These are phyloP conservation scores for Cryphonectria parasitica DNA, from an alignment of 2,329 filamentous ascomycete genomes.

Conservation along the genomic window DNA sequence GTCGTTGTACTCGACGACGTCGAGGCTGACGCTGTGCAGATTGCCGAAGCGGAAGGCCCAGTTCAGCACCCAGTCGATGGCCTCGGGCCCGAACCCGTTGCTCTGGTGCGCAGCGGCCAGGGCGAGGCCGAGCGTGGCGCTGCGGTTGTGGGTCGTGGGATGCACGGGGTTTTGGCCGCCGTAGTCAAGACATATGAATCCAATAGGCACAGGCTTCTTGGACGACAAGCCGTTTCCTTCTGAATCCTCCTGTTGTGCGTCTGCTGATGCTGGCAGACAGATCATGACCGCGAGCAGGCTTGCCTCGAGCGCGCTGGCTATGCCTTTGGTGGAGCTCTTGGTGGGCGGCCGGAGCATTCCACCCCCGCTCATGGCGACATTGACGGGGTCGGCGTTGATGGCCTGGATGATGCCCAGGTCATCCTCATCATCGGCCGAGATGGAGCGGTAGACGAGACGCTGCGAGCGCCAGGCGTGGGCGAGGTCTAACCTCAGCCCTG, in stretches of 20 bases:
- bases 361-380: conserved; percentile 36
- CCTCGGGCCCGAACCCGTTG: not conserved
- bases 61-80: conserved; percentile 2
- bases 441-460: conserved; percentile 44
- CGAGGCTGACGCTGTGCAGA: conserved; percentile 5
- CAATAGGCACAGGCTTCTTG: conserved; percentile 24
- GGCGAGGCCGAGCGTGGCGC: not conserved
- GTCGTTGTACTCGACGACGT: conserved; percentile 1
- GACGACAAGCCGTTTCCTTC: not conserved
- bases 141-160: not conserved
- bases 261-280: conserved; percentile 38
- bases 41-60: not conserved
- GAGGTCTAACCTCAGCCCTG: not conserved
- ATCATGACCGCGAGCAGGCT: conserved; percentile 43
- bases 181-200: conserved; percentile 22
- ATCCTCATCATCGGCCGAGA: conserved; percentile 40
- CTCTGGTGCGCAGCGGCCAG: not conserved
- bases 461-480: conserved; percentile 38
- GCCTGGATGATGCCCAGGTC: conserved; percentile 38
- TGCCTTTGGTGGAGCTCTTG: conserved; percentile 10
- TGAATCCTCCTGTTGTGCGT: not conserved
- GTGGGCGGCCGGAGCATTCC: conserved; percentile 36
- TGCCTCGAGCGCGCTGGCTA: conserved; percentile 31
- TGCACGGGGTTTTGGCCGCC: conserved; percentile 3
- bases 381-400: conserved; percentile 37